These are phyloP conservation scores for Hypoxylon sp. DNA, from an alignment of 2,329 filamentous ascomycete genomes.

Conservation along the genomic window DNA sequence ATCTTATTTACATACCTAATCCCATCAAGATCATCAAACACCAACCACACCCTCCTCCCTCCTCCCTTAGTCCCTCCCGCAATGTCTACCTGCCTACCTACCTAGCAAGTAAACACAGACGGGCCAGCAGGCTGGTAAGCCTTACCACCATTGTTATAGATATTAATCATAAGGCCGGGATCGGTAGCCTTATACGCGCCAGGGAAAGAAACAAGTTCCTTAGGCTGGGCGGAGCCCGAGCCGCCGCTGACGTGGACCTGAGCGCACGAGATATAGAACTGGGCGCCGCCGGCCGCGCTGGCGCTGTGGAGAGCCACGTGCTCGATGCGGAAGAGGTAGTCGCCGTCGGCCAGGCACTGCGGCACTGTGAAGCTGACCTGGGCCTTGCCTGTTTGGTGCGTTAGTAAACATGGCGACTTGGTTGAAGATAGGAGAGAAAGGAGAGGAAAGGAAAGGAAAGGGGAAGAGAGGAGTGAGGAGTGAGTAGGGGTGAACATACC, in stretches of 20 bases:
- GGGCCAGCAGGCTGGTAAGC: conserved; percentile 48
- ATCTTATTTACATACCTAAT: not conserved
- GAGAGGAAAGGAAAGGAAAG: not conserved
- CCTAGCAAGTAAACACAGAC: conserved; percentile 40
- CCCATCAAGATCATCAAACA: not conserved
- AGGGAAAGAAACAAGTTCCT: conserved; percentile 52
- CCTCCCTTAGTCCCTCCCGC: not conserved
- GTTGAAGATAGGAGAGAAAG: not conserved
- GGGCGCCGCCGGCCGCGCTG: conserved; percentile 52
- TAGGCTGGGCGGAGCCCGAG: conserved; percentile 48
- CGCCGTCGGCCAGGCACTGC: conserved; percentile 54
- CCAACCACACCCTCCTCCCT: not conserved
- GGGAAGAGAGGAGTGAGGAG: not conserved
- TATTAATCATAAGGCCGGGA: conserved; percentile 54
- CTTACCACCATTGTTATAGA: conserved; percentile 53
- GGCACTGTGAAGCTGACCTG: conserved; percentile 54
- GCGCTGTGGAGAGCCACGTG: conserved; percentile 57
- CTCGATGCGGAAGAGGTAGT: conserved; percentile 58
- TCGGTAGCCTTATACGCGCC: conserved; percentile 58
- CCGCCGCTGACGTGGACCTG: conserved; percentile 56
- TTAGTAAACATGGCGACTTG: conserved; percentile 1
- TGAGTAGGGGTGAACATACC: conserved; percentile 52
- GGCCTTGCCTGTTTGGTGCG: conserved; percentile 44
- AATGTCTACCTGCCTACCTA: no score
- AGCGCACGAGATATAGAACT: conserved; percentile 57